Conservation (phyloP, 371 early-diverging fungal species). For the Mortierella sp. region DNA sequence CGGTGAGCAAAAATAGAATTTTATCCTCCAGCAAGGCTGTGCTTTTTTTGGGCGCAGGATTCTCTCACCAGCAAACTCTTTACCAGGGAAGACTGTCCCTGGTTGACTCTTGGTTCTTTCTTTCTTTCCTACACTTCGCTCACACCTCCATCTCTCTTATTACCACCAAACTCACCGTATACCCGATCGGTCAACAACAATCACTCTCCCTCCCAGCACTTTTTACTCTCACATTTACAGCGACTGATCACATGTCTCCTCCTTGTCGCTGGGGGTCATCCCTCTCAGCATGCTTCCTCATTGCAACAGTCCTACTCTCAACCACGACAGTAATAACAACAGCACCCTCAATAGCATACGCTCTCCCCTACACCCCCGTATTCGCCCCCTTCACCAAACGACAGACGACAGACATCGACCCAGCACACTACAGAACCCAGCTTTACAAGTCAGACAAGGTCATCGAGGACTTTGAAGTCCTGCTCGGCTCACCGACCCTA, state of each 20-base stretch:
- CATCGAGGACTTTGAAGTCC: slow-evolving; percentile 29
- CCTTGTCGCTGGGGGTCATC: not conserved
- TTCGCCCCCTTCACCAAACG: not conserved
- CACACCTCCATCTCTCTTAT: not conserved
- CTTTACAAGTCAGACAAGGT: slow-evolving; percentile 33
- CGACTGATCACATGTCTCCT: not conserved
- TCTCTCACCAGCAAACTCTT: not conserved
- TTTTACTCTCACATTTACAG: not conserved
- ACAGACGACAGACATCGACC: slow-evolving; percentile 5
- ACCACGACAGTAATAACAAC: not conserved
- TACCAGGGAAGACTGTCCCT: not conserved
- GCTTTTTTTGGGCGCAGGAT: not conserved
- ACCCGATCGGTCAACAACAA: not conserved
- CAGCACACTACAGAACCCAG: slow-evolving; percentile 17
- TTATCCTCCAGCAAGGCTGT: not conserved
- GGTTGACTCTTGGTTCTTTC: not conserved
- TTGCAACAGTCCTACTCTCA: not conserved
- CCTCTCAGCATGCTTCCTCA: not conserved
- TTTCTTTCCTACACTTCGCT: not conserved
- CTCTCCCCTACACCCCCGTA: not conserved
- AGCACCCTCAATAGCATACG: not conserved
- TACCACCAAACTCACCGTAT: not conserved
- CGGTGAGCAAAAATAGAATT: not conserved
- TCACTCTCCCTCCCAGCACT: not conserved
- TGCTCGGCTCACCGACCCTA: slow-evolving; percentile 40